These are phyloP conservation scores for Geotrichum klebahnii DNA, from an alignment of 1,139 yeast genomes.

Conservation along the genomic window DNA sequence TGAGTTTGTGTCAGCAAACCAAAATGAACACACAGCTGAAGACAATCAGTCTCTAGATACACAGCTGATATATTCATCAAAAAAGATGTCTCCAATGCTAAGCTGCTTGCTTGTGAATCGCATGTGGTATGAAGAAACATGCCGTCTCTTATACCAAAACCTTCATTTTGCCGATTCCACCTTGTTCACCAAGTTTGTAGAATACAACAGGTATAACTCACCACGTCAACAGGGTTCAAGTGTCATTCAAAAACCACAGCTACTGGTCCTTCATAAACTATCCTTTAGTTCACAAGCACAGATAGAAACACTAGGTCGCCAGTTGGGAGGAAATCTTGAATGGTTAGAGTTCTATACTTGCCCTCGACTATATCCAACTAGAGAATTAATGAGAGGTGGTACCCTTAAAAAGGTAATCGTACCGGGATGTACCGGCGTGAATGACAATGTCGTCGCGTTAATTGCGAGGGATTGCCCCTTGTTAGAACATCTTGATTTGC, in stretches of 20 bases:
- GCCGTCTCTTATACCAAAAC: constrained; percentile 52
- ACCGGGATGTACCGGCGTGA: constrained; percentile 65
- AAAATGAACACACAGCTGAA: not conserved
- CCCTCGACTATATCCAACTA: constrained; percentile 61
- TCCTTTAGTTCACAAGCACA: constrained; percentile 45
- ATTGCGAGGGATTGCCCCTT: constrained; percentile 57
- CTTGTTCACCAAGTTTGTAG: constrained; percentile 43
- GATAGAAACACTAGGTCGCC: constrained; percentile 41
- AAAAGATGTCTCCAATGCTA: constrained; percentile 8
- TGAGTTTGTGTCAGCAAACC: not conserved
- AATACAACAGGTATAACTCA: constrained; percentile 15
- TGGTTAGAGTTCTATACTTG: constrained; percentile 83
- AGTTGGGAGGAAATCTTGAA: constrained; percentile 49
- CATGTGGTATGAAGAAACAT: constrained; percentile 57
- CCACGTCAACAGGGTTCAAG: constrained; percentile 7
- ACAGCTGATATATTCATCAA: not conserved
- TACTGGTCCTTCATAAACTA: constrained; percentile 52
- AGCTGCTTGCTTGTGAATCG: constrained; percentile 62
- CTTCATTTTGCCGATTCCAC: constrained; percentile 52
- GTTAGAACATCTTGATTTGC: constrained; percentile 62
- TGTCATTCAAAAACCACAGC: constrained; percentile 31
- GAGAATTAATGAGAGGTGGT: constrained; percentile 43
- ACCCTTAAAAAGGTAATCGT: constrained; percentile 57
- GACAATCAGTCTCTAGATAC: not conserved
- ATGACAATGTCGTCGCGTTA: constrained; percentile 54